Conservation (phyloP, 2,329 filamentous ascomycete species). For the Nakataea oryzae region DNA sequence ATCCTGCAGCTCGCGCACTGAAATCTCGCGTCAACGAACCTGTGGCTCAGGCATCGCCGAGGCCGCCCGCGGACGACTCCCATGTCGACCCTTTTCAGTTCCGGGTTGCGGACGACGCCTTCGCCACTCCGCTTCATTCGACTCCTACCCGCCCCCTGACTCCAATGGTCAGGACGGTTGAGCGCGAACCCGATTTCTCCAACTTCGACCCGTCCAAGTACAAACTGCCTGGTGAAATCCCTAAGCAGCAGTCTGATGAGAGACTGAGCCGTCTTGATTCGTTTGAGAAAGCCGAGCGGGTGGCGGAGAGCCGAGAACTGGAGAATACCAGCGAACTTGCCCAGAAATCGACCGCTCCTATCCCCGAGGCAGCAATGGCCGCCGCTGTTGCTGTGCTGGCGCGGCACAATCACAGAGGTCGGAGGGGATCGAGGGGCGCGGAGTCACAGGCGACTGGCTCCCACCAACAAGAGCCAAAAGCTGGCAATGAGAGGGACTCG, state of each 20-base stretch:
- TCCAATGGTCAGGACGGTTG: conserved; percentile 40
- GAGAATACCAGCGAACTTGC: conserved; percentile 30
- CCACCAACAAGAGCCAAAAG: conserved; percentile 6
- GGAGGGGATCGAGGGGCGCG: conserved; percentile 17
- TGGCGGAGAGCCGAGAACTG: conserved; percentile 22
- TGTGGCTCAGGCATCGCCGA: conserved; percentile 7
- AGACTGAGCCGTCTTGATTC: conserved; percentile 39
- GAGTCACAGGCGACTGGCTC: conserved; percentile 18
- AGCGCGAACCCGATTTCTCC: conserved; percentile 41
- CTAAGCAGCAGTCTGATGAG: conserved; percentile 12
- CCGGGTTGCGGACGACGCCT: conserved; percentile 42
- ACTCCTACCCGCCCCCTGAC: conserved; percentile 32
- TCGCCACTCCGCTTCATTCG: conserved; percentile 29
- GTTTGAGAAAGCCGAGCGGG: conserved; percentile 37
- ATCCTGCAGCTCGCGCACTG: background rate
- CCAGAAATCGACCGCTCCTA: conserved; percentile 35
- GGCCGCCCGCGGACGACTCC: conserved; percentile 7
- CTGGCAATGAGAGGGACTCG: conserved; percentile 8
- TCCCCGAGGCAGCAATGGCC: conserved; percentile 32
- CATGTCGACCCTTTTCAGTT: conserved; percentile 47
- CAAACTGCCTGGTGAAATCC: background rate
- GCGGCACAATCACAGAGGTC: conserved; percentile 18
- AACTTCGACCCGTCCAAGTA: conserved; percentile 14
- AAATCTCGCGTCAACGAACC: conserved; percentile 5
- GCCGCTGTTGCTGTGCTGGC: conserved; percentile 31